Conservation (phyloP, 176 grass and related monocot species). For the Paspalum notatum region DNA sequence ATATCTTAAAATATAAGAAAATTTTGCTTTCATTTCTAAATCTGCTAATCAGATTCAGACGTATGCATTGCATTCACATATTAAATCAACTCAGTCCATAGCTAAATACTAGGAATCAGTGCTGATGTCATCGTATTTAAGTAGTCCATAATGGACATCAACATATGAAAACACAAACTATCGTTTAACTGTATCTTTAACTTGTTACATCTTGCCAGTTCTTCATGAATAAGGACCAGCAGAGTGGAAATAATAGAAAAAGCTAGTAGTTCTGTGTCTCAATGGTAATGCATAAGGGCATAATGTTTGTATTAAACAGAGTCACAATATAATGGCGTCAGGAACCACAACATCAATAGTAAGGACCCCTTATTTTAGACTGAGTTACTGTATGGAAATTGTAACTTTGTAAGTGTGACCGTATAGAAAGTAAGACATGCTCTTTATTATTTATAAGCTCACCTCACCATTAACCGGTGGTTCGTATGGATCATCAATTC, state of each 20-base stretch:
- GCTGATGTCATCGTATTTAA: background rate
- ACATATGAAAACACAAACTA: conserved; percentile 11
- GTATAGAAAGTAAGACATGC: background rate
- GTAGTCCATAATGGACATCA: conserved; percentile 5
- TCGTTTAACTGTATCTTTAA: background rate
- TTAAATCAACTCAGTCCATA: conserved; percentile 12
- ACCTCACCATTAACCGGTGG: conserved; percentile 83
- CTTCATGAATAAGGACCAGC: background rate
- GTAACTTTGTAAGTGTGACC: background rate
- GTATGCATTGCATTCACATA: background rate
- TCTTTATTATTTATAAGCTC: conserved; percentile 37
- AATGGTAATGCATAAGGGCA: background rate
- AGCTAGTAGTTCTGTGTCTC: background rate
- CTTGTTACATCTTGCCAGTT: background rate
- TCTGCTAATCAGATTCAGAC: background rate
- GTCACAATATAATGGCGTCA: background rate
- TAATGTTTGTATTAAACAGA: background rate
- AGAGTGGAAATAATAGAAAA: background rate
- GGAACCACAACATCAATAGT: background rate
- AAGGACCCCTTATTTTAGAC: background rate
- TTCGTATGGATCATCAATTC: conserved; percentile 97
- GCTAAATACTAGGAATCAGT: background rate
- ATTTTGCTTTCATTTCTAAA: background rate
- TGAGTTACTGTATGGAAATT: conserved; percentile 12
- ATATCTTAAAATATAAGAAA: background rate